A percentile compares a stretch with the other conserved stretches of the same genome.
Evolutionary conservation across 2,329 filamentous ascomycete species (phyloP).

Genomic region (Seiridium unicorne): DNA sequence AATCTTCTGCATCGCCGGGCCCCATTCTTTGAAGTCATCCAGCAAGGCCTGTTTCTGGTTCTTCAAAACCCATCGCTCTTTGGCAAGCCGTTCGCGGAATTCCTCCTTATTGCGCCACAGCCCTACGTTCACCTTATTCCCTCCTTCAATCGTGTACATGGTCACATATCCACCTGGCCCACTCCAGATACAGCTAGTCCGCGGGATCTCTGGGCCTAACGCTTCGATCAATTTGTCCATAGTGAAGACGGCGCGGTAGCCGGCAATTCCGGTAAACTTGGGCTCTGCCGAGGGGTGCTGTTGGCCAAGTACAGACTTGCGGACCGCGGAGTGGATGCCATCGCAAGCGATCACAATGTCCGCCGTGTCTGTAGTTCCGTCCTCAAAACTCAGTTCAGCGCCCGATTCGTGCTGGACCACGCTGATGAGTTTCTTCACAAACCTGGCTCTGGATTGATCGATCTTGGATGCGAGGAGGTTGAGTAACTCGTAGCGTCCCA

Average conservation of each 20-base stretch:
- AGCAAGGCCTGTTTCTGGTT: neutral
- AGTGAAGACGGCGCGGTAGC: conserved; percentile 1
- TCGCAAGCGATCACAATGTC: conserved; percentile 52
- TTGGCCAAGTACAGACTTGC: conserved; percentile 10
- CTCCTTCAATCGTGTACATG: conserved; percentile 5
- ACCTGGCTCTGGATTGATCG: neutral
- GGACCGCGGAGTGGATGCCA: conserved; percentile 48
- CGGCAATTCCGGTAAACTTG: neutral
- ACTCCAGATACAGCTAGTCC: conserved; percentile 4
- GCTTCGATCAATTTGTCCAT: conserved; percentile 3
- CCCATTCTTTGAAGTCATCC: conserved; percentile 1
- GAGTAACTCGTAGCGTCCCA: neutral
- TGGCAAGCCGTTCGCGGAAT: neutral
- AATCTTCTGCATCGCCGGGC: conserved; percentile 1
- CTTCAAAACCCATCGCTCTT: conserved; percentile 3
- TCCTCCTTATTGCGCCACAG: conserved; percentile 1
- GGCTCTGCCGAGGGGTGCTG: neutral
- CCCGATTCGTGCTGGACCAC: neutral
- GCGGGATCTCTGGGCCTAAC: neutral
- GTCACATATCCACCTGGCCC: conserved; percentile 3
- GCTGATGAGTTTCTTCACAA: neutral
- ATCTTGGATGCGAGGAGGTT: conserved; percentile 2
- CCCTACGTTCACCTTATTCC: conserved; percentile 1
- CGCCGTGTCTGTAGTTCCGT: conserved; percentile 39
- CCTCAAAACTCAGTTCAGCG: conserved; percentile 35